Evolutionary conservation across 2,329 filamentous ascomycete species (phyloP).

Genomic region (Pseudocercospora vitis): DNA sequence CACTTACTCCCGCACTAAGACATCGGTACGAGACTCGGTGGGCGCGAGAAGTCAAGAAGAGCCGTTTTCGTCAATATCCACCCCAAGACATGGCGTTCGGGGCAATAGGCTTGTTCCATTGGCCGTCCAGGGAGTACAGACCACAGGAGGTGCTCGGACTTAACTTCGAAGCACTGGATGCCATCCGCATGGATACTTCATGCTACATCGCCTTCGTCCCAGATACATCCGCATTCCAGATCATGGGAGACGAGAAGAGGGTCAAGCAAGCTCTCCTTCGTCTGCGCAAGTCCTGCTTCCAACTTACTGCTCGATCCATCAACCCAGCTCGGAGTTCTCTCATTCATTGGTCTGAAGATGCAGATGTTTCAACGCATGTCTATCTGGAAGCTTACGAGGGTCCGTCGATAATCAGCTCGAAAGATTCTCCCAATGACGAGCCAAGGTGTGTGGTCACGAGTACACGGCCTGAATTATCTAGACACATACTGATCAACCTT

Average conservation of each 20-base stretch:
- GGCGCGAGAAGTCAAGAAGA: constrained; percentile 27
- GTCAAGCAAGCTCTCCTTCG: constrained; percentile 37
- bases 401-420: constrained; percentile 4
- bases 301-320: constrained; percentile 38
- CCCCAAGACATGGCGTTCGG: constrained; percentile 26
- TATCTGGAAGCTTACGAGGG: constrained; percentile 21
- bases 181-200: constrained; percentile 42
- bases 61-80: constrained; percentile 32
- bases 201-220: constrained; percentile 45
- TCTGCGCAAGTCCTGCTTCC: constrained; percentile 41
- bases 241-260: constrained; percentile 33
- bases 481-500: no score
- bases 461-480: no score
- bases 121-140: constrained; percentile 47
- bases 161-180: constrained; percentile 47
- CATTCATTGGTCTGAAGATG: constrained; percentile 26
- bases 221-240: constrained; percentile 31
- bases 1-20: constrained; percentile 27
- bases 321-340: constrained; percentile 31
- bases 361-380: constrained; percentile 20
- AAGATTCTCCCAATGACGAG: not conserved
- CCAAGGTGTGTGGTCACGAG: no score
- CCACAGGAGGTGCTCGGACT: constrained; percentile 44
- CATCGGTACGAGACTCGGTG: constrained; percentile 28
- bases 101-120: constrained; percentile 44